Conservation (phyloP, 805 yeast genomes). For the Myxozyma kluyveri region DNA sequence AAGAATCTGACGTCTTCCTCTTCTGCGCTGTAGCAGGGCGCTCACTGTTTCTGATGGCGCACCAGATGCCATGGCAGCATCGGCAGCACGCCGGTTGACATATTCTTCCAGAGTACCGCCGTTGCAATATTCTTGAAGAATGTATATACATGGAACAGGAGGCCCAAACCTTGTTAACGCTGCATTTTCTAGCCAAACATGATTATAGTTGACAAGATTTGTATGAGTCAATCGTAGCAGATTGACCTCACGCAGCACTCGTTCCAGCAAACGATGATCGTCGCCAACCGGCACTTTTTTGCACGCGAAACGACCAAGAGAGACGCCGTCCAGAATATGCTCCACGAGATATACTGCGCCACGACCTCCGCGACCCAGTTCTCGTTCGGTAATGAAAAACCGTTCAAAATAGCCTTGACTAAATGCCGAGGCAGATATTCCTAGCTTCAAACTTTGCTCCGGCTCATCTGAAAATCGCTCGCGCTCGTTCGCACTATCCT, state of each 20-base stretch:
- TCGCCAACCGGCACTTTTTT: conserved; percentile 84
- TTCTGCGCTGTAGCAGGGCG: neutral
- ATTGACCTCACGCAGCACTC: conserved; percentile 74
- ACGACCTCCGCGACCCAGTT: conserved; percentile 78
- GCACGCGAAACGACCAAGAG: conserved; percentile 76
- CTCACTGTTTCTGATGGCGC: neutral
- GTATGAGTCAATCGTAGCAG: conserved; percentile 55
- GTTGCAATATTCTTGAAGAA: conserved; percentile 80
- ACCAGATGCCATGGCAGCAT: too few species aligned
- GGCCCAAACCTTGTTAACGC: conserved; percentile 53
- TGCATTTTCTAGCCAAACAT: conserved; percentile 84
- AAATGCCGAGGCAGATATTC: conserved; percentile 56
- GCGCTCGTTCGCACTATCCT: too few species aligned
- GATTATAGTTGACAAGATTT: conserved; percentile 79
- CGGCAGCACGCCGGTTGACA: conserved; percentile 41
- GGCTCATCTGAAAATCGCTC: too few species aligned
- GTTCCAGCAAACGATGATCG: conserved; percentile 62
- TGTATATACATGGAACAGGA: conserved; percentile 68
- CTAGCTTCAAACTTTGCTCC: conserved; percentile 1
- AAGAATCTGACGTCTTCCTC: neutral
- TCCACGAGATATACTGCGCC: conserved; percentile 83
- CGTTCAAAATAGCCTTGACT: conserved; percentile 76
- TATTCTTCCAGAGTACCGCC: conserved; percentile 84
- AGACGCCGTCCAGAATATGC: conserved; percentile 68
- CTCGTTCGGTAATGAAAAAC: conserved; percentile 58